phyloP scores from a whole-genome alignment of 2,329 filamentous ascomycete species.

The Myrmaecium sp. region DNA sequence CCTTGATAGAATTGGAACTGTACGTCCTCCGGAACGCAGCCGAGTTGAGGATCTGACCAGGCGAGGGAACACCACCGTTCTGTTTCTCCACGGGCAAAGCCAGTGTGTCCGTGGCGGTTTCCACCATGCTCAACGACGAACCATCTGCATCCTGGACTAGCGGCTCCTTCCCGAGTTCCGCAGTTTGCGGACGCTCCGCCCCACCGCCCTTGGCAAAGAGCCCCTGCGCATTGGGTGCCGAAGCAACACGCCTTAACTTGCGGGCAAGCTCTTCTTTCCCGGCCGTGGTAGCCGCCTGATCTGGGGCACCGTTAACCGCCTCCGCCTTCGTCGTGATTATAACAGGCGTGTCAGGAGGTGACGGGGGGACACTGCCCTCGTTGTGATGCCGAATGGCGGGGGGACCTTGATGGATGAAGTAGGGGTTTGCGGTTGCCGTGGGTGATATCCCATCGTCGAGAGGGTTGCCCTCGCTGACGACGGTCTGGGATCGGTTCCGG shows the following conservation, averaged over 20 bases:
- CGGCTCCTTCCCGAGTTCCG: conserved; percentile 73
- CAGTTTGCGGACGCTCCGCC: conserved; percentile 53
- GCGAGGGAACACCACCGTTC: conserved; percentile 45
- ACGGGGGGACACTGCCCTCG: conserved; percentile 79
- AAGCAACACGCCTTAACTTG: conserved; percentile 84
- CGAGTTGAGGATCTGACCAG: conserved; percentile 45
- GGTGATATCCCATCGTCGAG: conserved; percentile 81
- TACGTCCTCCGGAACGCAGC: conserved; percentile 85
- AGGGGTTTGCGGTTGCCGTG: conserved; percentile 87
- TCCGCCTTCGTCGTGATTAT: conserved; percentile 45
- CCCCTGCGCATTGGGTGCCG: conserved; percentile 91
- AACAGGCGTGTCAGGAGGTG: conserved; percentile 76
- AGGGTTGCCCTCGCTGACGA: conserved; percentile 81
- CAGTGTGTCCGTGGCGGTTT: conserved; percentile 18
- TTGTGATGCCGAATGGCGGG: conserved; percentile 89
- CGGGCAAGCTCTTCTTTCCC: conserved; percentile 89
- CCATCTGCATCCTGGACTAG: conserved; percentile 40
- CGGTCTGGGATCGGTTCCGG: conserved; percentile 75
- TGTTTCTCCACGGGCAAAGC: conserved; percentile 18
- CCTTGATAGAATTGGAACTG: conserved; percentile 98
- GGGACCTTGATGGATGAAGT: conserved; percentile 91
- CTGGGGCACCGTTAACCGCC: conserved; percentile 45
- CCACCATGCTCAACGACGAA: conserved; percentile 37
- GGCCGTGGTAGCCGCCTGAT: conserved; percentile 52
- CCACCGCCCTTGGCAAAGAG: conserved; percentile 45